Percentiles rank a stretch among this genome's conserved stretches.
Conservation (phyloP, 148 eudicot genomes). For the Selenicereus undatus region DNA sequence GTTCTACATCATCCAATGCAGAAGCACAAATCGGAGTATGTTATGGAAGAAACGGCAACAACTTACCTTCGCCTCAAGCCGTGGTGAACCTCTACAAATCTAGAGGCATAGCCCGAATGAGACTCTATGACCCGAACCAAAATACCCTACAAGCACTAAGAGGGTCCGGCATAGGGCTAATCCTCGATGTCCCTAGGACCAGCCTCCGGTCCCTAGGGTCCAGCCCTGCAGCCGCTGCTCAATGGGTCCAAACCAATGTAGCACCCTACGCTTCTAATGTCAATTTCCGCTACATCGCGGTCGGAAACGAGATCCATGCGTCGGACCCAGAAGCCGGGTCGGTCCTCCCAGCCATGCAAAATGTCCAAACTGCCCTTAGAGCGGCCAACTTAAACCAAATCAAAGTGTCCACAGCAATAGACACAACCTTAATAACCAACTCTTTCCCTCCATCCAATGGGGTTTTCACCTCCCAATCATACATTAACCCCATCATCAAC, state of each 20-base stretch:
- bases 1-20: slow-evolving; percentile 1
- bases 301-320: slow-evolving; percentile 46
- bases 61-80: slow-evolving; percentile 30
- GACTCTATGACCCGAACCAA: slow-evolving; percentile 39
- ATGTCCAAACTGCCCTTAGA: slow-evolving; percentile 37
- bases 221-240: slow-evolving; percentile 26
- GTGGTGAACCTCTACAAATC: slow-evolving; percentile 35
- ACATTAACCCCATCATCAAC: slow-evolving; percentile 38
- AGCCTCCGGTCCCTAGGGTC: slow-evolving; percentile 33
- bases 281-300: slow-evolving; percentile 44
- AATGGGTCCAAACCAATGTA: slow-evolving; percentile 44
- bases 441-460: slow-evolving; percentile 37
- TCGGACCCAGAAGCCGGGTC: slow-evolving; percentile 23
- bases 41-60: slow-evolving; percentile 38
- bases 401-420: slow-evolving; percentile 41
- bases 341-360: slow-evolving; percentile 47
- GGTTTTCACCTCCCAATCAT: slow-evolving; percentile 11
- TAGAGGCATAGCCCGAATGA: slow-evolving; percentile 32
- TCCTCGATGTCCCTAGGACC: slow-evolving; percentile 40
- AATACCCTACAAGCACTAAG: slow-evolving; percentile 35
- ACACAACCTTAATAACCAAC: slow-evolving; percentile 14
- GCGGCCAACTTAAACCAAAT: slow-evolving; percentile 30
- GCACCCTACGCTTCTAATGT: slow-evolving; percentile 33
- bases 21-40: slow-evolving; percentile 51
- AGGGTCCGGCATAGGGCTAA: slow-evolving; percentile 40